phyloP scores from a whole-genome alignment of 2,329 filamentous ascomycete genomes.

The Fusarium luffae region DNA sequence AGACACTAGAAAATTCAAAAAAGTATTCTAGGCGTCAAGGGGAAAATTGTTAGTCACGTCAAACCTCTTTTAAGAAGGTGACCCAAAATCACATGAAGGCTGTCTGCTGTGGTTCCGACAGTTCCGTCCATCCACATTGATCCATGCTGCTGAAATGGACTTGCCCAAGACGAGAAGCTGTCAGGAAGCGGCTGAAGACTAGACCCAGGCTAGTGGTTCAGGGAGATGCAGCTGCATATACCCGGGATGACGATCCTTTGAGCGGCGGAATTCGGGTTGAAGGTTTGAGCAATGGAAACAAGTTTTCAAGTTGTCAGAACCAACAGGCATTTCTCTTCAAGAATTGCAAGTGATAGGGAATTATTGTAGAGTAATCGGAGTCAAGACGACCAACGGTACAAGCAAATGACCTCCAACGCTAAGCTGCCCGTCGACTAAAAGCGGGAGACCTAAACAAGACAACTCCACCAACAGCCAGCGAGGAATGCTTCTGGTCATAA shows the following conservation, averaged over 20 bases:
- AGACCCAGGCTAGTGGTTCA: neutral
- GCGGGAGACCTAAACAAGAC: neutral
- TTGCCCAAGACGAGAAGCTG: slow-evolving; percentile 10
- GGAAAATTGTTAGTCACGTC: neutral
- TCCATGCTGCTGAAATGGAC: neutral
- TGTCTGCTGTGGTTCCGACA: neutral
- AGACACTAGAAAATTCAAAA: neutral
- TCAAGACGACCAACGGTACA: neutral
- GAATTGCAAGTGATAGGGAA: neutral
- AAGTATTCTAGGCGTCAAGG: neutral
- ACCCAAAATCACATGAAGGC: neutral
- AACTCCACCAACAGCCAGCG: neutral
- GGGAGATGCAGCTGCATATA: neutral
- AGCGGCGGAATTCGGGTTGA: neutral
- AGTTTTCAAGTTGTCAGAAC: neutral
- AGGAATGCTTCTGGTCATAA: neutral
- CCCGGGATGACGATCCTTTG: neutral
- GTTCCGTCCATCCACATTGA: neutral
- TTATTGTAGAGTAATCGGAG: neutral
- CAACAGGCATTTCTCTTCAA: neutral
- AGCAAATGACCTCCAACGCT: neutral
- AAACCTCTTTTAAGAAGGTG: neutral
- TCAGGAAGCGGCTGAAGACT: neutral
- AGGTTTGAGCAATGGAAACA: no score
- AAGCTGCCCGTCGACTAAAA: neutral